A percentile compares a stretch with the other conserved stretches of the same genome.
These are phyloP conservation scores for Leccinum subrobustum DNA, from an alignment of 1,284 basidiomycete genomes.

Conservation along the genomic window DNA sequence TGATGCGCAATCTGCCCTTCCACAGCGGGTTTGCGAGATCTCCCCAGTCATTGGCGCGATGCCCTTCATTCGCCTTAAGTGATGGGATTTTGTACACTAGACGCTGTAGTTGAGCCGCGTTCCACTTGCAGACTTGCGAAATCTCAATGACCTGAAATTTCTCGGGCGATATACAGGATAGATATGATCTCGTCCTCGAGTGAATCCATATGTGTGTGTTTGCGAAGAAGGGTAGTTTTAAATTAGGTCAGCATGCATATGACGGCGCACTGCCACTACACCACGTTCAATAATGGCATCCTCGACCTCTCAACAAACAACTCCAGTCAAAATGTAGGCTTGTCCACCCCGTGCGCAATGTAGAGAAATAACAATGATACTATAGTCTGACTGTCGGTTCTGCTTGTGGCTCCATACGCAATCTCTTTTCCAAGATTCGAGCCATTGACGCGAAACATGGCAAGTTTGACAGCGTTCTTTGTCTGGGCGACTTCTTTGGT, in stretches of 20 bases:
- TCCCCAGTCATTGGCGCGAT: slow-evolving; percentile 84
- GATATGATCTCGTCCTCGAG: slow-evolving; percentile 79
- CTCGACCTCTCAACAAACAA: slow-evolving; percentile 5
- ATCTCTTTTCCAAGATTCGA: slow-evolving; percentile 79
- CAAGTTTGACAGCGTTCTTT: slow-evolving; percentile 87
- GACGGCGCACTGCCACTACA: neutral
- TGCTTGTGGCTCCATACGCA: slow-evolving; percentile 71
- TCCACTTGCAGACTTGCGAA: slow-evolving; percentile 7
- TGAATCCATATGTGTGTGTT: slow-evolving; percentile 45
- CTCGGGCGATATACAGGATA: slow-evolving; percentile 81
- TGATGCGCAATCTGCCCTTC: slow-evolving; percentile 86
- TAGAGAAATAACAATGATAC: slow-evolving; percentile 2
- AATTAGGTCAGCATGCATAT: slow-evolving; percentile 27
- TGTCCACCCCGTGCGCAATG: neutral
- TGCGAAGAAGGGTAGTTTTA: slow-evolving; percentile 3
- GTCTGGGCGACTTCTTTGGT: slow-evolving; percentile 91
- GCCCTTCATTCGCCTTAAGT: slow-evolving; percentile 79
- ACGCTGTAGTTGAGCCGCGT: slow-evolving; percentile 22
- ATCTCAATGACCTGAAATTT: slow-evolving; percentile 66
- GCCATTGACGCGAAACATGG: slow-evolving; percentile 92
- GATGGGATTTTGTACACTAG: slow-evolving; percentile 82
- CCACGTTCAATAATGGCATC: slow-evolving; percentile 22
- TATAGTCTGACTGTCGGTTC: slow-evolving; percentile 85
- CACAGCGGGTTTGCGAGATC: slow-evolving; percentile 80
- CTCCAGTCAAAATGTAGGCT: slow-evolving; percentile 44